A percentile compares a stretch with the other conserved stretches of the same genome.
Evolutionary conservation across 176 grass and related monocot species (phyloP).

Genomic region (Oryza rufipogon): DNA sequence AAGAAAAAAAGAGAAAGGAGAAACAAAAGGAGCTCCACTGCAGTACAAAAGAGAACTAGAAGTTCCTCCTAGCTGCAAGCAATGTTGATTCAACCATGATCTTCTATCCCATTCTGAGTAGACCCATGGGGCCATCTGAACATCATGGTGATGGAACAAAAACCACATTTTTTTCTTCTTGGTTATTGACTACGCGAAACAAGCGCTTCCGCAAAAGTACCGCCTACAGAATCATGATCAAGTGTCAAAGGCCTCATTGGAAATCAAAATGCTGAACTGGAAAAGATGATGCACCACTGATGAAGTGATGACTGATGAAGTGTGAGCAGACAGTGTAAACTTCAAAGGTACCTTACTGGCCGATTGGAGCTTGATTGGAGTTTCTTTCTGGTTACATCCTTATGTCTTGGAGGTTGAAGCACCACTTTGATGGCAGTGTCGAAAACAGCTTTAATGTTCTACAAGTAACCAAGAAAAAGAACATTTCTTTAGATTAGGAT

Average conservation of each 20-base stretch:
- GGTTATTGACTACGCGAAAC: conserved; percentile 42
- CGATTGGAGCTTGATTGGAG: conserved; percentile 37
- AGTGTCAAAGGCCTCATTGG: not conserved
- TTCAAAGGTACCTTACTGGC: conserved; percentile 51
- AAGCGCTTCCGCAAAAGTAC: conserved; percentile 48
- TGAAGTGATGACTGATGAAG: not conserved
- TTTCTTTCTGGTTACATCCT: conserved; percentile 62
- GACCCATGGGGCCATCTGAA: not conserved
- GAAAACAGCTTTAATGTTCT: conserved; percentile 80
- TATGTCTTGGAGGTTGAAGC: conserved; percentile 71
- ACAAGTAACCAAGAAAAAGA: not conserved
- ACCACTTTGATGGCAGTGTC: conserved; percentile 85
- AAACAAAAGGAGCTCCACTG: not conserved
- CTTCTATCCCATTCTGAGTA: not conserved
- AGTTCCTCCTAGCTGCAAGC: conserved; percentile 23
- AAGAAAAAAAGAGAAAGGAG: not conserved
- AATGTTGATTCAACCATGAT: conserved; percentile 3
- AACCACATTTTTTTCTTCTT: not conserved
- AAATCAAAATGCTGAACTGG: not conserved
- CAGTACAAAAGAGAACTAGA: conserved; percentile 35
- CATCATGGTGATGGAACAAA: not conserved
- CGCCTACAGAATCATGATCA: conserved; percentile 37
- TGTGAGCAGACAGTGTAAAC: not conserved
- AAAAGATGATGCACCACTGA: not conserved
- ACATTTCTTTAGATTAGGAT: not conserved